Base-by-base conservation (phyloP, 1,139 yeast species). In the Oligophagozyma castellii region DNA sequence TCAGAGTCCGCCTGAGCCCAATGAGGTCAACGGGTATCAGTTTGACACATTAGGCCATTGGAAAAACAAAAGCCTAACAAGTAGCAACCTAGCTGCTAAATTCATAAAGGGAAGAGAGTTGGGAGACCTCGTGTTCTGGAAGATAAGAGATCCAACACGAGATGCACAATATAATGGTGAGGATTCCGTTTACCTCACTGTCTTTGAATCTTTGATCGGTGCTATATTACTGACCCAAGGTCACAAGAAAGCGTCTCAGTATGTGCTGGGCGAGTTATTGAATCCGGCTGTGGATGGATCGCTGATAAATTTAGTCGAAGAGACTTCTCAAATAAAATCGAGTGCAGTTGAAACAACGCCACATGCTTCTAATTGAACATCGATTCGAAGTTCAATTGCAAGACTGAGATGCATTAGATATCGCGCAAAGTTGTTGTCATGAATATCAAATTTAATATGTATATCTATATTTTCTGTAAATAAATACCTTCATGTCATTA, bases 221-320 rank as follows among this genome's bases (percentile, higher is more conserved):
- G 94, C 92, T 2, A 68, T 86, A 28, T 62, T 78, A 27, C 58
- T 75, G 34, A 64, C 67, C 27, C 75, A 77, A 42, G 95, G 95
- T 6, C 66, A 70, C 42, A 41, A 36, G 2, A 61, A 53, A 12
- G 75, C 81, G 8, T 73, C 68, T 39, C 53, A 60, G 37, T 76
- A 73, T 41, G 65, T 77, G 32, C 53, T 56, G 26, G 68, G 65
- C 31, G 70, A 68, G 23, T 35, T 49, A 19, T 31, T 47, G 26
- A 37, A 42, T 31, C 23, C 29, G 14, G 34, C 35, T 13, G 32
- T 36, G 12, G 34, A 36, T 5, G 33, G 30, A n/a, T 42, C 47
- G 5, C 30, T 45, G 26, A 35, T 38, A 5, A 40, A 39, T 21
- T 39, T 52, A 27, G 42, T 47, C 14, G 35, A 38, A 34, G 29